Conservation (phyloP, 2,329 filamentous ascomycete species). For the Calonectria honghensis region DNA sequence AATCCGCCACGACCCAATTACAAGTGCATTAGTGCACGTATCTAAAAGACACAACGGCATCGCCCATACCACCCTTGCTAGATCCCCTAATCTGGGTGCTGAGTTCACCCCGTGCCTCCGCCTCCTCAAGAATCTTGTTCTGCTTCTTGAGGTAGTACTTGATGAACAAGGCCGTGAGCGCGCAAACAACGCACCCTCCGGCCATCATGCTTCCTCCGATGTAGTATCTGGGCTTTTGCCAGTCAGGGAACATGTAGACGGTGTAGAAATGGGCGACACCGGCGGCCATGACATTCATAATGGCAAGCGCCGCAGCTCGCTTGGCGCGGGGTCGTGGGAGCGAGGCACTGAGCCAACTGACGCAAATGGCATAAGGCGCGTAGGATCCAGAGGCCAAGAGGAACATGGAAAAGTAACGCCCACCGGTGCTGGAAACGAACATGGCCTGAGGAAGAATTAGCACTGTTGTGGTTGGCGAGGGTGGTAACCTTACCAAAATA, state of each 20-base stretch:
- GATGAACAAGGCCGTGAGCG: slow-evolving; percentile 52
- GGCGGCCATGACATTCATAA: slow-evolving; percentile 35
- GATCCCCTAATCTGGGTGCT: slow-evolving; percentile 26
- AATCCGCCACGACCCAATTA: neutral
- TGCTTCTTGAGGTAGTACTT: slow-evolving; percentile 53
- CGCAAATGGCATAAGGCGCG: slow-evolving; percentile 33
- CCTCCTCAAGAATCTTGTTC: slow-evolving; percentile 49
- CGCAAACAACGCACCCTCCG: slow-evolving; percentile 53
- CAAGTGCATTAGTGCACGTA: slow-evolving; percentile 30
- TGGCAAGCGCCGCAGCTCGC: slow-evolving; percentile 32
- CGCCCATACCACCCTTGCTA: slow-evolving; percentile 7
- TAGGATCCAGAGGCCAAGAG: slow-evolving; percentile 33
- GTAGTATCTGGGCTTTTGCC: slow-evolving; percentile 56
- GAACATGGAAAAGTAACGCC: slow-evolving; percentile 40
- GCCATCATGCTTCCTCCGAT: slow-evolving; percentile 55
- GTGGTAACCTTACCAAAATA: slow-evolving; percentile 38
- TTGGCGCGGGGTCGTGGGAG: slow-evolving; percentile 37
- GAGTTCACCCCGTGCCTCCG: slow-evolving; percentile 45
- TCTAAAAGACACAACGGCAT: slow-evolving; percentile 34
- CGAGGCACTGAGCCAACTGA: slow-evolving; percentile 37
- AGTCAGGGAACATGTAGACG: slow-evolving; percentile 56
- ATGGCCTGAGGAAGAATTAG: slow-evolving; percentile 25
- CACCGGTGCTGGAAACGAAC: slow-evolving; percentile 32
- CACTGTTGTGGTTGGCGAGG: neutral
- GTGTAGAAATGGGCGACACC: slow-evolving; percentile 55